These are phyloP conservation scores for Pichia kudriavzevii DNA, from an alignment of 1,139 yeast species.

Conservation along the genomic window DNA sequence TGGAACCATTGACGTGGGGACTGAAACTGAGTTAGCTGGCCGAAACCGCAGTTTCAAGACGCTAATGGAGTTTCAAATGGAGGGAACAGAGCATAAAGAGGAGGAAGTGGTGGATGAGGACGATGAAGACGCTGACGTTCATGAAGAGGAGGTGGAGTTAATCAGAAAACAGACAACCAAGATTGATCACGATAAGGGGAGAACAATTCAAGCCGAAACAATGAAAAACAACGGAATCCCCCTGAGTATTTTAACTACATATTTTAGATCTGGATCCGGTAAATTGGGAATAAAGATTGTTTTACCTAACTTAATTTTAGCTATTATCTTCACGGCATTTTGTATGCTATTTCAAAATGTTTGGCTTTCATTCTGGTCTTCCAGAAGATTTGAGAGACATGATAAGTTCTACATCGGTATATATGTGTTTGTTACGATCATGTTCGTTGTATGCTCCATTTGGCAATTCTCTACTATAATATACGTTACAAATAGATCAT, in stretches of 20 bases:
- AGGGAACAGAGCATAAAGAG: not conserved
- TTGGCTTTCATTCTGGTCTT: constrained; percentile 50
- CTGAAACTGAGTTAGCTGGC: constrained; percentile 40
- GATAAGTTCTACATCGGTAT: constrained; percentile 34
- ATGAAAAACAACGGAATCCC: constrained; percentile 39
- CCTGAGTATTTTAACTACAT: constrained; percentile 38
- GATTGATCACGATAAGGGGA: constrained; percentile 17
- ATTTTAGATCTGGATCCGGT: constrained; percentile 55
- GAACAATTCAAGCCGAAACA: constrained; percentile 30
- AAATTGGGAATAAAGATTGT: constrained; percentile 32
- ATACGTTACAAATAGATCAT: constrained; percentile 42
- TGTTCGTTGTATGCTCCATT: constrained; percentile 33
- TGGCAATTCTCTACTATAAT: constrained; percentile 25
- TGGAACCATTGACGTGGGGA: constrained; percentile 57
- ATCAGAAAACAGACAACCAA: constrained; percentile 22
- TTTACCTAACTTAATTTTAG: constrained; percentile 35
- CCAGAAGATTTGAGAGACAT: constrained; percentile 31
- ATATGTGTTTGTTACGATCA: constrained; percentile 46
- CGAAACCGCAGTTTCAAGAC: constrained; percentile 43
- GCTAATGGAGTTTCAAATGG: constrained; percentile 43
- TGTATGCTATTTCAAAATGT: constrained; percentile 39
- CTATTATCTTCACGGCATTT: constrained; percentile 34
- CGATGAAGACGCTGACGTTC: constrained; percentile 21
- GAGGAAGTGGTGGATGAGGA: constrained; percentile 16
- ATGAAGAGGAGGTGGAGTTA: constrained; percentile 20